Base-by-base conservation (phyloP, 148 eudicot genomes). In the Dysphania ambrosioides region DNA sequence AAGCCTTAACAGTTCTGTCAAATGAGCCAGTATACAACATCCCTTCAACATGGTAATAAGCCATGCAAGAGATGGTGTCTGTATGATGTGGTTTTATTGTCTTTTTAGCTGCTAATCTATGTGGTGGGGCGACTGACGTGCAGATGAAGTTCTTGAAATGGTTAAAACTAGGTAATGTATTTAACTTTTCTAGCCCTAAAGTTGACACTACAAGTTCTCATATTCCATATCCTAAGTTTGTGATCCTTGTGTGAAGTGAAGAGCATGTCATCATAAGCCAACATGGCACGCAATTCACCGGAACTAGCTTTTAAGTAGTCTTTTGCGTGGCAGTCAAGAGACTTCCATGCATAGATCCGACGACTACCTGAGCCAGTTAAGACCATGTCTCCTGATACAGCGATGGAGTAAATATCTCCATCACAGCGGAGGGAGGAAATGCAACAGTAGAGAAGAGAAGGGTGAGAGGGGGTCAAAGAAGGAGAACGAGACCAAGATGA, bases 11-110 rank as follows among this genome's bases (percentile, higher is more conserved):
- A n/a, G n/a, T n/a, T n/a, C n/a, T n/a, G n/a, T n/a, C n/a, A n/a
- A n/a, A n/a, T n/a, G n/a, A n/a, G n/a, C n/a, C n/a, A n/a, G n/a
- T n/a, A n/a, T n/a, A n/a, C n/a, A n/a, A n/a, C n/a, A 86, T 65
- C 69, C 83, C 85, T 27, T 88, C 91, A 27, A 76, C 75, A 53
- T 83, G 84, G 81, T 86, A 81, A 56, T 89, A 87, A 77, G 89
- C 93, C 82, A 86, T 87, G 87, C 93, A 89, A 15, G 93, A 87
- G 61, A 89, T 80, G 2, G 7, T 58, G 41, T 83, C 91, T 62
- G 73, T 84, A 72, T 89, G 93, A n/a, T 80, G 82, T 49, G 35
- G 57, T 34, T 27, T 26, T 2, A 55, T 61, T 29, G 30, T 5
- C 65, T 73, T n/a, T n/a, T n/a, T 73, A 41, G 67, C 4, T 8